Evolutionary conservation across 2,329 filamentous ascomycete species (phyloP), one percentile per base, ranked within the genome.

Genomic region (Cladophialophora immunda): DNA sequence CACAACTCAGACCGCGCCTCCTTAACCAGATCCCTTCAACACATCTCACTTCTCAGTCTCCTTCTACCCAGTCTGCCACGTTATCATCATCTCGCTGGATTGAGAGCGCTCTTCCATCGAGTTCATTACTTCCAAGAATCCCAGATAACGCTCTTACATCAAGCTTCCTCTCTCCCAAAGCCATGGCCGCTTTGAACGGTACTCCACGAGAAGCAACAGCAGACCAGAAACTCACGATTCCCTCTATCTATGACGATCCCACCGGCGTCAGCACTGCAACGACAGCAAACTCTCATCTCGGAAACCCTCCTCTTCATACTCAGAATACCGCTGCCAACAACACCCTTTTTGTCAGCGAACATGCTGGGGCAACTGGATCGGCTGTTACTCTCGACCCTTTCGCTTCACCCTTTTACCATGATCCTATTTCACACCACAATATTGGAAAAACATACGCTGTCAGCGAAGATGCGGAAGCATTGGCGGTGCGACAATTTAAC

Each of bases 101-200:
- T 17, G 29, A 62, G 47, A 25, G 34, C 29, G 36, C 56, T 30
- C 47, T 68, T 27, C 58, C 59, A 7, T 68, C 66, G 27, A 68
- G 66, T 60, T 60, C 66, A n/a, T 60, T 66, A 52, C 56, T 66
- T n/a, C 63, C 62, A 22, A 47, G 38, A 45, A 32, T 27, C 11
- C 38, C 19, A 19, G 34, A 52, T 30, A 56, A n/a, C 29, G 25
- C 34, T 25, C 53, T 58, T 47, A 7, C 9, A n/a, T 34, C 52
- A 15, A 65, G 38, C 29, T 57, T 19, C n/a, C 27, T 32, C n/a
- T 53, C 57, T 22, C 36, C 38, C 29, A 22, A 15, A 19, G 52
- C 64, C 52, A 62, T 58, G 53, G 27, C 32, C 5, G 17, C 32
- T 7, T 57, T 29, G 25, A 45, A 36, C 30, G 32, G 45, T 30